Conservation (phyloP, 2,329 filamentous ascomycete species). For the Lasiodiplodia theobromae region DNA sequence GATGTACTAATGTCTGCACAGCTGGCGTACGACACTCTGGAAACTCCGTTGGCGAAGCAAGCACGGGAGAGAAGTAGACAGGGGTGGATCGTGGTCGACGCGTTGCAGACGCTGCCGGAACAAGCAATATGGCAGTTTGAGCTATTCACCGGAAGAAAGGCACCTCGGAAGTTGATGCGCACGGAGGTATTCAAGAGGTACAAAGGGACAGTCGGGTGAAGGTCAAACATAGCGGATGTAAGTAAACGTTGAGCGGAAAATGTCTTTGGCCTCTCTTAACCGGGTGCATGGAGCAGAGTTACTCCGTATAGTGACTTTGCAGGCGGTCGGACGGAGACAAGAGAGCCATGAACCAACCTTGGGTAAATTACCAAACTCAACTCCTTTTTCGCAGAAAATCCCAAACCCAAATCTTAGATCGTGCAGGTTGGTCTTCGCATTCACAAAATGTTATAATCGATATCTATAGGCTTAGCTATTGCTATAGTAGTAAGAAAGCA, state of each 20-base stretch:
- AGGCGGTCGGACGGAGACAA: too few relatives aligned
- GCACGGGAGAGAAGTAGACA: not conserved
- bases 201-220: not conserved
- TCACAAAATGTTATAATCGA: too few relatives aligned
- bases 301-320: too few relatives aligned
- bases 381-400: too few relatives aligned
- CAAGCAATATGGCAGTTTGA: slow-evolving; percentile 1
- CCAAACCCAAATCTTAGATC: too few relatives aligned
- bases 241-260: not conserved
- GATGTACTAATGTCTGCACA: not conserved
- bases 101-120: not conserved
- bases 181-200: not conserved
- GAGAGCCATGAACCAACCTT: too few relatives aligned
- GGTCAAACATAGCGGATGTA: not conserved
- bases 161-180: not conserved
- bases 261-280: too few relatives aligned
- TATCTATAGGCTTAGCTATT: too few relatives aligned
- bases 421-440: too few relatives aligned
- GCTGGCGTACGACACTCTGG: not conserved
- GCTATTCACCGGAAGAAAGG: not conserved
- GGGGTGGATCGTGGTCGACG: not conserved
- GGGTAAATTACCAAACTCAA: too few relatives aligned
- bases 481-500: too few relatives aligned
- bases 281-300: too few relatives aligned
- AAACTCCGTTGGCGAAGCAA: not conserved